Evolutionary conservation across 176 grass and related monocot species (phyloP), one percentile per base, ranked within the genome.

Genomic region (Rhynchospora tenuis): DNA sequence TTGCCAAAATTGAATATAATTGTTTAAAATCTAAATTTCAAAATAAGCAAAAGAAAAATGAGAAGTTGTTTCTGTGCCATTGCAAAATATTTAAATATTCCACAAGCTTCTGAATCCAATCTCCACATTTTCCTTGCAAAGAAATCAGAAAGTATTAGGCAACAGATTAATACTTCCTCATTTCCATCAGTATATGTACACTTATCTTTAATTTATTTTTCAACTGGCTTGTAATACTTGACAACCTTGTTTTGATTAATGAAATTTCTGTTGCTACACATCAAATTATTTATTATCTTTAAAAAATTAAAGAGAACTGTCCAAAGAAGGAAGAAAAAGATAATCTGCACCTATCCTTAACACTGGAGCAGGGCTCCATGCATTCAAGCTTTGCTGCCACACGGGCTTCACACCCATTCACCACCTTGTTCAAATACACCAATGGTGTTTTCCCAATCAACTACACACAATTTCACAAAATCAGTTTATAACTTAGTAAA

Each of bases 281-380:
- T 38, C 33, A 38, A 15, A 57, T 27, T 11, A 11, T 0, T 2
- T 6, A 19, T 48, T 6, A 10, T 2, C 2, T 69, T 19, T 11
- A 11, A 20, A 71, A 20, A 20, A 46, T 45, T 12, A 46, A 71
- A 50, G 26, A 14, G 26, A 75, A 75, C 58, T 16, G 14, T 14
- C 2, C 15, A 66, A 64, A 88, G 29, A 68, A 79, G 42, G n/a
- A 81, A 8, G 62, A 1, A 82, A 59, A 17, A 16, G 14, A 57
- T 33, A 47, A 27, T 80, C 29, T 29, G 73, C 72, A 87, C 89
- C 89, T 87, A 46, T 90, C 89, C 81, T 90, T 90, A 50, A 90
- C 89, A 64, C 89, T 90, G 23, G 89, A 90, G 48, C 89, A 87
- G 23, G 89, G 89, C 57, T 90, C 85, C 89, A 90, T 90, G 59